Conservation (phyloP, 2,329 filamentous ascomycete species). For the Amauroascus verrucosus region DNA sequence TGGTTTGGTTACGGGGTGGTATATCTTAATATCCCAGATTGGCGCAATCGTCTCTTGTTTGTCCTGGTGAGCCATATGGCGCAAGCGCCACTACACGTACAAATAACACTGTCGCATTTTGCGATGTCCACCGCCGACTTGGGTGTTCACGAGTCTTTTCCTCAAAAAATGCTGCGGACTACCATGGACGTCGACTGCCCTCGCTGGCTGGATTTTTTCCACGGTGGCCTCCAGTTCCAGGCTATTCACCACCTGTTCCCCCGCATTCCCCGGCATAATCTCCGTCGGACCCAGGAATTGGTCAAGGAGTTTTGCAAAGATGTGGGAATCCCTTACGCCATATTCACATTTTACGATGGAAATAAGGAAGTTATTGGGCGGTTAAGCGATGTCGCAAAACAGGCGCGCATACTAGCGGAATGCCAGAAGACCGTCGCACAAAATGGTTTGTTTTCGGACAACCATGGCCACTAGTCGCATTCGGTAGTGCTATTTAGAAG, state of each 20-base stretch:
- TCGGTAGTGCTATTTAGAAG: background rate
- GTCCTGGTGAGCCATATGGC: slow-evolving; percentile 71
- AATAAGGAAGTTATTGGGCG: slow-evolving; percentile 70
- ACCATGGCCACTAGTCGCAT: slow-evolving; percentile 17
- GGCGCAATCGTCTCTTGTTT: slow-evolving; percentile 60
- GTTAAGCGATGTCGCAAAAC: slow-evolving; percentile 67
- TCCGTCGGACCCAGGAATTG: slow-evolving; percentile 62
- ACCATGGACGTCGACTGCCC: slow-evolving; percentile 92
- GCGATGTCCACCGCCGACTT: slow-evolving; percentile 86
- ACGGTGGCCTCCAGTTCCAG: slow-evolving; percentile 82
- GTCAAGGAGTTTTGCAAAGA: slow-evolving; percentile 75
- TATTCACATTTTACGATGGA: slow-evolving; percentile 75
- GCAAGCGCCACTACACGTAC: slow-evolving; percentile 72
- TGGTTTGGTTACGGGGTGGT: slow-evolving; percentile 79
- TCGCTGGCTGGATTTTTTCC: slow-evolving; percentile 77
- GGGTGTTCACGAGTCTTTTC: slow-evolving; percentile 73
- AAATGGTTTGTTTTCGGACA: slow-evolving; percentile 19
- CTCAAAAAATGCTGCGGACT: slow-evolving; percentile 81
- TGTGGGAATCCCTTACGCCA: slow-evolving; percentile 70
- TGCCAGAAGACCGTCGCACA: slow-evolving; percentile 47
- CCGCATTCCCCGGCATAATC: slow-evolving; percentile 72
- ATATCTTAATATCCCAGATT: slow-evolving; percentile 61
- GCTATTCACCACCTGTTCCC: slow-evolving; percentile 80
- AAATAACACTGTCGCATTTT: slow-evolving; percentile 87
- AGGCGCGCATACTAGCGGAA: slow-evolving; percentile 65